These are phyloP conservation scores for Aspergillus arachidicola DNA, from an alignment of 2,329 filamentous ascomycete genomes.

Conservation along the genomic window DNA sequence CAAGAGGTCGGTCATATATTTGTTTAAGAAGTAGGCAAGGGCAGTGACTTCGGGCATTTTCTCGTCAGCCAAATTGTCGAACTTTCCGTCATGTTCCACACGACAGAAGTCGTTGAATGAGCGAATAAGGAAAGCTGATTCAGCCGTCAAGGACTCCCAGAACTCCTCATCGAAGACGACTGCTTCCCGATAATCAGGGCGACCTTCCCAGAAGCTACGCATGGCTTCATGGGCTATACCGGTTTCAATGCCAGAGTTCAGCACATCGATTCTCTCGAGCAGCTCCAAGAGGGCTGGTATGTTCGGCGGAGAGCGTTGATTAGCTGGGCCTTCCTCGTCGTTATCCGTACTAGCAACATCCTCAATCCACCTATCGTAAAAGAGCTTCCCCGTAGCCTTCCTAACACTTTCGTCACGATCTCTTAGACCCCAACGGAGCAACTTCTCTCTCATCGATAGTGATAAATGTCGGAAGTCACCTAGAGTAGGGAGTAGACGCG, in stretches of 20 bases:
- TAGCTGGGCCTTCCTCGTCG: constrained; percentile 55
- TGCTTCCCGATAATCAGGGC: constrained; percentile 60
- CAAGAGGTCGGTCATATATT: constrained; percentile 66
- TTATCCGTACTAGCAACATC: constrained; percentile 76
- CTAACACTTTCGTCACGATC: constrained; percentile 94
- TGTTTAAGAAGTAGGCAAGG: constrained; percentile 82
- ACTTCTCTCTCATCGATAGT: constrained; percentile 90
- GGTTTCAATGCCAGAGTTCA: constrained; percentile 85
- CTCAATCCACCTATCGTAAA: constrained; percentile 96
- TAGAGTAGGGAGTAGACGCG: constrained; percentile 79
- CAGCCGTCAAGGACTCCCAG: constrained; percentile 61
- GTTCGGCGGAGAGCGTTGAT: constrained; percentile 62
- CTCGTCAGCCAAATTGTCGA: constrained; percentile 77
- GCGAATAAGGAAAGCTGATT: constrained; percentile 85
- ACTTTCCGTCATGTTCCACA: constrained; percentile 70
- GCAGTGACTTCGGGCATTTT: constrained; percentile 95
- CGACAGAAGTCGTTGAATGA: constrained; percentile 95
- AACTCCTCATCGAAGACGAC: constrained; percentile 50
- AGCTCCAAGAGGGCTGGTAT: constrained; percentile 87
- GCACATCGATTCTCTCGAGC: constrained; percentile 88
- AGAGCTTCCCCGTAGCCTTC: constrained; percentile 85
- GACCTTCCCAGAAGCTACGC: constrained; percentile 93
- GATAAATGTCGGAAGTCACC: constrained; percentile 95
- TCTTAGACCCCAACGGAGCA: constrained; percentile 89
- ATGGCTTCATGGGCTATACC: constrained; percentile 93